Evolutionary conservation across 129 eudicot species (phyloP), one percentile per base, ranked within the genome.

Genomic region (Saussurea involucrata): DNA sequence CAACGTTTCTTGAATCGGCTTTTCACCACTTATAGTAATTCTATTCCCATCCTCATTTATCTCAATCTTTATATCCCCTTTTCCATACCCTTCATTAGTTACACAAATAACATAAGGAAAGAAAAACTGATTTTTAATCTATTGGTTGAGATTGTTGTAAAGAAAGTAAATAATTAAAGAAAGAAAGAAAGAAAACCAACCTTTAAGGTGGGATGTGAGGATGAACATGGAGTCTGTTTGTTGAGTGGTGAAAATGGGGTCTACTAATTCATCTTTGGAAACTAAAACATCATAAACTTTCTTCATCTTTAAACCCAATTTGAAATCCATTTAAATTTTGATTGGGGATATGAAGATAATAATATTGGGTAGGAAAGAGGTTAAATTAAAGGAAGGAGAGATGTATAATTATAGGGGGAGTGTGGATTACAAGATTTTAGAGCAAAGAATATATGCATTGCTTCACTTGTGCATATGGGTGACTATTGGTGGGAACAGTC

Each of bases 31-130:
- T 57, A 90, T 63, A 18, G 74, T 77, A 29, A 90, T 87, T 46
- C 63, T 72, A 37, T 73, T 85, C 69, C 95, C 95, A 46, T 85
- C 92, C 46, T 87, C 88, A 28, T 87, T 87, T 76, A 90, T 90
- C 76, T 90, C 95, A 36, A 90, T 87, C 75, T 83, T 90, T 74
- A 90, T 81, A 77, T 85, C 74, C 33, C 53, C 24, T 75, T 82
- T 80, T 64, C 18, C 80, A 63, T 85, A 90, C 13, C 92, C 93
- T 88, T 71, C 66, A 77, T 63, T 69, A 6, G 24, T 24, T 31
- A 68, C 68, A 24, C 18, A 33, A 68, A 11, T 17, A 20, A 67
- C 1, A 31, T 44, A 22, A 76, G 24, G 24, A 31, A 36, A 76
- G 29, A 27, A 76, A 3, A 27, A 27, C 0, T 27, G 29, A 1